These are phyloP conservation scores for Xylaria grammica DNA, from an alignment of 495 filamentous ascomycete genomes.

Conservation along the genomic window DNA sequence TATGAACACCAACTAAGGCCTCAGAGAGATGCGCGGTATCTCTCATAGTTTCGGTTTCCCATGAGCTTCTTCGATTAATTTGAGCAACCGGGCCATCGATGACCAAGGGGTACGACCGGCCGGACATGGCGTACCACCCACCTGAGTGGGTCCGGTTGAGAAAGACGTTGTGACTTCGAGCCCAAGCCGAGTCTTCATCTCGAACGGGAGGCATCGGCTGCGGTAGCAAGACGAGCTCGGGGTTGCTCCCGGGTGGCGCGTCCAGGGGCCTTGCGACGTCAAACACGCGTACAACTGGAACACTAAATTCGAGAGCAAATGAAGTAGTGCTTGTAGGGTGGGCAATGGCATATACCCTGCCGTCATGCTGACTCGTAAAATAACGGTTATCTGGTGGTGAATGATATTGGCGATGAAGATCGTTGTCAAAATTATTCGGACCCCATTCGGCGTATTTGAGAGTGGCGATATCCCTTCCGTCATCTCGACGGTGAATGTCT, in stretches of 20 bases:
- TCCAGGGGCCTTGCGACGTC: slow-evolving; percentile 79
- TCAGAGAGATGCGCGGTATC: slow-evolving; percentile 41
- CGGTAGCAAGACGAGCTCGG: slow-evolving; percentile 77
- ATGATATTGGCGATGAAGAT: slow-evolving; percentile 82
- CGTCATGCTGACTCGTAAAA: slow-evolving; percentile 85
- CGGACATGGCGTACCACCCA: slow-evolving; percentile 94
- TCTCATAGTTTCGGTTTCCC: slow-evolving; percentile 34
- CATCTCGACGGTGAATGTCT: slow-evolving; percentile 75
- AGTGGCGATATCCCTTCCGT: slow-evolving; percentile 80
- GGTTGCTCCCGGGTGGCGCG: slow-evolving; percentile 59
- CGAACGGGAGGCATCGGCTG: slow-evolving; percentile 76
- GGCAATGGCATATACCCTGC: slow-evolving; percentile 71
- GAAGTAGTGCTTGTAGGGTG: slow-evolving; percentile 32
- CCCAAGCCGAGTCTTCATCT: slow-evolving; percentile 59
- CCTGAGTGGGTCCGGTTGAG: slow-evolving; percentile 84
- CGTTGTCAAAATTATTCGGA: slow-evolving; percentile 87
- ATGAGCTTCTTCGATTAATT: slow-evolving; percentile 66
- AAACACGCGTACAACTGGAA: slow-evolving; percentile 88
- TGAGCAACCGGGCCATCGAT: slow-evolving; percentile 72
- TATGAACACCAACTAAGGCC: slow-evolving; percentile 54
- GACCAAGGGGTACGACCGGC: slow-evolving; percentile 82
- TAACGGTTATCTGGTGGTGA: slow-evolving; percentile 85
- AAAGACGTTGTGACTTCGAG: slow-evolving; percentile 72
- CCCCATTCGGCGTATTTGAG: slow-evolving; percentile 95
- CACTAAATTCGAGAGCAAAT: slow-evolving; percentile 69